Base-by-base conservation (phyloP, 495 filamentous ascomycete genomes). In the Penicillium atrosanguineum region DNA sequence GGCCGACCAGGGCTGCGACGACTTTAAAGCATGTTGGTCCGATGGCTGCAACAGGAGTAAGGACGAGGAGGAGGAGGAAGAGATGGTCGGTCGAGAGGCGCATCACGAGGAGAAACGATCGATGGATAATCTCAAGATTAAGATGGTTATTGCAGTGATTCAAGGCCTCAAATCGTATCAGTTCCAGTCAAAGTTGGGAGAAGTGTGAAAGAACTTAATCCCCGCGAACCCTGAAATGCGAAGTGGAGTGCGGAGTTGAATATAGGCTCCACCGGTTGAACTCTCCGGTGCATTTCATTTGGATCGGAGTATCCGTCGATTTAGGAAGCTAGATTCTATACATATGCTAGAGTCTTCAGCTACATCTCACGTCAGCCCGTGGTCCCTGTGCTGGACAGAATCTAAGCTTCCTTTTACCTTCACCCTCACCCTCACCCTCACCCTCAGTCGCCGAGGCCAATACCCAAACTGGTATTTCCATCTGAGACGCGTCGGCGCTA, bases 21-120 rank as follows among this genome's bases (percentile, higher is more conserved):
- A 73, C 72, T 65, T 67, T 66, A 56, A 76, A 52, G 55, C 71
- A 76, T 53, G 64, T 65, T 8, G 63, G 52, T 38, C 70, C 68
- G 53, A 73, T 55, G 18, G 61, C 65, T 39, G 67, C 52, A 46
- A 55, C 56, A 20, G 63, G 53, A n/a, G 60, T 31, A 28, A 65
- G 48, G 46, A 66, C 37, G 28, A 63, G 28, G 31, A 61, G 31
- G 40, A 68, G 42, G 45, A 69, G 34, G 29, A 71, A 45, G 28
- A 61, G 48, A 28, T 55, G 53, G 21, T 65, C 42, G 29, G 48
- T 34, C 29, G 48, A 39, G 40, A 67, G 34, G 18, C 46, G 58
- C 64, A 67, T 67, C 18, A 28, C 50, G 38, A 25, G 14, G n/a
- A 9, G 29, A 46, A 26, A 34, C 38, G 46, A 19, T 36, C 26